Evolutionary conservation across 768 basidiomycete genomes (phyloP).

Genomic region (Hemileccinum impolitum): DNA sequence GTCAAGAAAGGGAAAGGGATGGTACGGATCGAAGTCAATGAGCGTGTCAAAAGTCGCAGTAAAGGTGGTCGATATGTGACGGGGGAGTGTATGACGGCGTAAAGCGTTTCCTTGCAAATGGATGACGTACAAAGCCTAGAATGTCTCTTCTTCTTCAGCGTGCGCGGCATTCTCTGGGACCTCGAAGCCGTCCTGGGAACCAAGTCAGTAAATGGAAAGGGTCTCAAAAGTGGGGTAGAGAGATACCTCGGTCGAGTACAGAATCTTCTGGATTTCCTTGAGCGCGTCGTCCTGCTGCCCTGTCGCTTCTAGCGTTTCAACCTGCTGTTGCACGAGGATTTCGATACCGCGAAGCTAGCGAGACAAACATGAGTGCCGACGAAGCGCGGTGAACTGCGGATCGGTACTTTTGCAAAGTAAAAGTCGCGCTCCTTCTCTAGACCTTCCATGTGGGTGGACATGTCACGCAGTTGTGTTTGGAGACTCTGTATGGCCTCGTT

Average conservation of each 20-base stretch:
- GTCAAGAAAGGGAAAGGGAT: neutral
- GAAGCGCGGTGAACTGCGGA: conserved; percentile 4
- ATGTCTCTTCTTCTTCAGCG: conserved; percentile 81
- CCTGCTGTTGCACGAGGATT: conserved; percentile 81
- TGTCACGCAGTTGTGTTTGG: conserved; percentile 76
- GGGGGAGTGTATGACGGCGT: conserved; percentile 7
- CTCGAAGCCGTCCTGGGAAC: conserved; percentile 83
- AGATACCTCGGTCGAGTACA: conserved; percentile 94
- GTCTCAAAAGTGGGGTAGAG: neutral
- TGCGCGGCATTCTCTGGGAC: conserved; percentile 62
- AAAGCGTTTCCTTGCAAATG: conserved; percentile 6
- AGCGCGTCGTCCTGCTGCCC: conserved; percentile 61
- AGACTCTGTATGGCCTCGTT: conserved; percentile 66
- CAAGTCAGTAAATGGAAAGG: conserved; percentile 7
- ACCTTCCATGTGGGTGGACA: conserved; percentile 79
- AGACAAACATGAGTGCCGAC: neutral
- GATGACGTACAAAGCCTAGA: conserved; percentile 36
- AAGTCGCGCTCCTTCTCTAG: conserved; percentile 98
- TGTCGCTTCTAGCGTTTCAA: conserved; percentile 57
- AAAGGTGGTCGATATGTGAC: neutral
- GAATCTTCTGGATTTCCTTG: conserved; percentile 82
- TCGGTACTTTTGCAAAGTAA: conserved; percentile 90
- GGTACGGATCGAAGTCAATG: conserved; percentile 14
- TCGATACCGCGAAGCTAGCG: conserved; percentile 93
- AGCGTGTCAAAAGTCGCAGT: conserved; percentile 11